Evolutionary conservation across 768 basidiomycete species (phyloP).

Genomic region (Xanthoconium stramineum): DNA sequence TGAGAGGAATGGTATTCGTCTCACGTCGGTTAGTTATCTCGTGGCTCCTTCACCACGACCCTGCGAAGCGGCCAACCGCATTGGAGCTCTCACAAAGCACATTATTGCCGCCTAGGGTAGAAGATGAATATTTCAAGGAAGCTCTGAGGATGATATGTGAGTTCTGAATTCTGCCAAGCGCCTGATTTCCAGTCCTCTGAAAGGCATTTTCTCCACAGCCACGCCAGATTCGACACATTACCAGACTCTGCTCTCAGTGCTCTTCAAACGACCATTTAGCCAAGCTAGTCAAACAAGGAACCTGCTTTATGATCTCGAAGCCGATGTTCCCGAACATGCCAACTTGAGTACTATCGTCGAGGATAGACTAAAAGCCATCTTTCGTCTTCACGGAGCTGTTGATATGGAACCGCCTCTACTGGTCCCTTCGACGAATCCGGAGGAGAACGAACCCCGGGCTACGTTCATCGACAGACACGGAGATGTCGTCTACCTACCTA

Average conservation of each 20-base stretch:
- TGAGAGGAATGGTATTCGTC: neutral
- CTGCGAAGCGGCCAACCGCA: conserved; percentile 72
- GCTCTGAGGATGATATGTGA: conserved; percentile 73
- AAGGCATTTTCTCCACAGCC: conserved; percentile 37
- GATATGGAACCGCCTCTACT: conserved; percentile 85
- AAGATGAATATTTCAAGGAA: conserved; percentile 84
- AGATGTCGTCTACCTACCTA: conserved; percentile 70
- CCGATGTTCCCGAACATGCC: conserved; percentile 65
- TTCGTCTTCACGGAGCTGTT: conserved; percentile 87
- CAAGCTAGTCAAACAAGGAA: conserved; percentile 59
- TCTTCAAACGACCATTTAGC: conserved; percentile 73
- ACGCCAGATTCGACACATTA: conserved; percentile 81
- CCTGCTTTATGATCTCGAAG: conserved; percentile 72
- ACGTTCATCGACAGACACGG: conserved; percentile 79
- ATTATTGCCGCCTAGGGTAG: conserved; percentile 69
- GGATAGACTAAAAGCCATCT: conserved; percentile 72
- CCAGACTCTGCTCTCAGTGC: conserved; percentile 68
- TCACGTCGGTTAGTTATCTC: conserved; percentile 58
- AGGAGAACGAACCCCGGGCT: conserved; percentile 64
- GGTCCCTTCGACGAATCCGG: conserved; percentile 62
- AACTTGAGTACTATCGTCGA: conserved; percentile 72
- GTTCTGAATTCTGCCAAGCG: conserved; percentile 15
- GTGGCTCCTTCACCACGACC: conserved; percentile 79
- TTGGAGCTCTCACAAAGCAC: conserved; percentile 79
- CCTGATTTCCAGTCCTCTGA: neutral